phyloP scores from a whole-genome alignment of 2,329 filamentous ascomycete species.

The Tolypocladium amazonense region DNA sequence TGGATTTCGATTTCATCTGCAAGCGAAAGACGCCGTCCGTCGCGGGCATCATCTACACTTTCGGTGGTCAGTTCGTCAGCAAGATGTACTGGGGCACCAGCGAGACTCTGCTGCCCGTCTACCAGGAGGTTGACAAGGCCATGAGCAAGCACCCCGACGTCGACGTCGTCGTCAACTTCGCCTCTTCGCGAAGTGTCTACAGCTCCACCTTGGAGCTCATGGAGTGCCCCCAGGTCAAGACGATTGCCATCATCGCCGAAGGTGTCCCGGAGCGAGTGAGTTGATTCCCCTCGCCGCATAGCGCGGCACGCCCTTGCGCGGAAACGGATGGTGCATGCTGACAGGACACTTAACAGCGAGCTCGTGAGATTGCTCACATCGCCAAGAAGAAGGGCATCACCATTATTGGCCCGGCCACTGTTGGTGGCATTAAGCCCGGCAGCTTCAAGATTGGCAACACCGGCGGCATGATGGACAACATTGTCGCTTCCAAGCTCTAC shows the following conservation, averaged over 20 bases:
- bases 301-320: not conserved
- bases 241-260: constrained; percentile 98
- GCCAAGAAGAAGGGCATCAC: constrained; percentile 98
- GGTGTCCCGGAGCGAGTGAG: constrained; percentile 95
- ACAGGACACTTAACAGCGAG: constrained; percentile 48
- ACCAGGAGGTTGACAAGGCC: constrained; percentile 88
- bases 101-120: constrained; percentile 96
- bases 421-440: constrained; percentile 98
- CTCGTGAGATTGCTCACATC: constrained; percentile 93
- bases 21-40: constrained; percentile 95
- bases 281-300: constrained; percentile 9
- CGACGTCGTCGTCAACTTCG: constrained; percentile 98
- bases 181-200: constrained; percentile 97
- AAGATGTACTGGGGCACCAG: constrained; percentile 99
- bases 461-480: constrained; percentile 99
- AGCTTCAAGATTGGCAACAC: constrained; percentile 99
- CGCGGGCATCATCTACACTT: constrained; percentile 99
- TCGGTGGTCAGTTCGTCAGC: constrained; percentile 99
- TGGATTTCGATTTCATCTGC: constrained; percentile 99
- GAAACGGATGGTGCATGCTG: constrained; percentile 4
- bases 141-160: constrained; percentile 95
- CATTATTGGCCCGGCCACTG: constrained; percentile 96
- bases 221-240: constrained; percentile 93
- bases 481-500: constrained; percentile 99
- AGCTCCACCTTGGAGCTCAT: constrained; percentile 97